Percentiles rank a stretch among this genome's conserved stretches.
Evolutionary conservation across 805 yeast genomes (phyloP).

Genomic region (Ogataea degrootiae): DNA sequence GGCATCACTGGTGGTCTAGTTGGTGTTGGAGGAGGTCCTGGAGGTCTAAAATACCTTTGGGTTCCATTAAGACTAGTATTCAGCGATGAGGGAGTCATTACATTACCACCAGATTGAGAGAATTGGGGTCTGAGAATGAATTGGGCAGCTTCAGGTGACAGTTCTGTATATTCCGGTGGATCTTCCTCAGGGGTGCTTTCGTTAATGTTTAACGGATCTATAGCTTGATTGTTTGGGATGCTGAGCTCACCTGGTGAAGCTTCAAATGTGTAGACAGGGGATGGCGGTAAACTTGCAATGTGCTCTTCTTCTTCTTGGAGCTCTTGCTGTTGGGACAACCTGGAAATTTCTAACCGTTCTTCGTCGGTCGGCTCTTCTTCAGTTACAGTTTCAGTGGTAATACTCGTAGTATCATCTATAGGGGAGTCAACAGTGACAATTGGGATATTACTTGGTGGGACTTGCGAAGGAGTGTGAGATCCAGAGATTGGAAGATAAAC

Average conservation of each 20-base stretch:
- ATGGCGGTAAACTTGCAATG: slow-evolving; percentile 24
- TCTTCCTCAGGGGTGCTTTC: slow-evolving; percentile 25
- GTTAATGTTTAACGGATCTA: slow-evolving; percentile 22
- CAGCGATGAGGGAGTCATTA: slow-evolving; percentile 10
- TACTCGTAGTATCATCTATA: too few relatives aligned
- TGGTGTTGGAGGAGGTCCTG: slow-evolving; percentile 11
- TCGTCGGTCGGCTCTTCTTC: background rate
- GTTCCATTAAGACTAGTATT: slow-evolving; percentile 10
- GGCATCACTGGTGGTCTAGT: background rate
- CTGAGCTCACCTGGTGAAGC: slow-evolving; percentile 24
- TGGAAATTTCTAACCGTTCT: background rate
- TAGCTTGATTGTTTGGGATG: slow-evolving; percentile 23
- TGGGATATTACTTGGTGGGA: too few relatives aligned
- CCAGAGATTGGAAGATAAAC: too few relatives aligned
- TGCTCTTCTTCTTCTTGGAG: slow-evolving; percentile 18
- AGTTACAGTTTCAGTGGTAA: background rate
- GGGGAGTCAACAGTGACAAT: too few relatives aligned
- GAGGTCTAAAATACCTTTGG: slow-evolving; percentile 6
- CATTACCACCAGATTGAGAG: slow-evolving; percentile 26
- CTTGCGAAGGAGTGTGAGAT: too few relatives aligned
- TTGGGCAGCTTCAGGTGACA: slow-evolving; percentile 22
- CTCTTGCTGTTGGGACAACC: slow-evolving; percentile 1
- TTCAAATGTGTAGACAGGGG: slow-evolving; percentile 26
- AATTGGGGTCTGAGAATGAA: slow-evolving; percentile 22
- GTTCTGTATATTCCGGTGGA: slow-evolving; percentile 35